phyloP scores from a whole-genome alignment of 495 filamentous ascomycete species.

The Penicillium odoratum region DNA sequence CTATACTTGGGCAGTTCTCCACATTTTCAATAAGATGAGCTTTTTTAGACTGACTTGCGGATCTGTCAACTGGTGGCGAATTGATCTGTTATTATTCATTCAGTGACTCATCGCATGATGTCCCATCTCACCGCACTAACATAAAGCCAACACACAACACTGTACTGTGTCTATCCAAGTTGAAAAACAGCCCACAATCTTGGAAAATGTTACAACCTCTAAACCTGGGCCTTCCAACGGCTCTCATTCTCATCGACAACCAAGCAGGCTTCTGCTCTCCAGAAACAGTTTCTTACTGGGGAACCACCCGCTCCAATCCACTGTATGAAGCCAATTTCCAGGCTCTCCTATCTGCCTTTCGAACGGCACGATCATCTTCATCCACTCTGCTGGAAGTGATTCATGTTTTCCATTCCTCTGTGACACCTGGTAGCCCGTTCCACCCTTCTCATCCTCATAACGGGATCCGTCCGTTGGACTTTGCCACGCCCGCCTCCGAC shows the following conservation, averaged over 20 bases:
- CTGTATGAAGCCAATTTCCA: constrained; percentile 45
- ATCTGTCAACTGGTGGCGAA: too few species aligned
- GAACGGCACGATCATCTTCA: constrained; percentile 25
- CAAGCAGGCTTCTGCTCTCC: constrained; percentile 52
- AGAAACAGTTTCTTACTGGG: constrained; percentile 34
- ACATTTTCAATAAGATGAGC: too few species aligned
- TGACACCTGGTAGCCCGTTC: constrained; percentile 29
- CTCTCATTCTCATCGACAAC: constrained; percentile 59
- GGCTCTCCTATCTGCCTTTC: constrained; percentile 43
- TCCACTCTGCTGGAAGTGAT: constrained; percentile 36
- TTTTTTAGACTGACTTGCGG: too few species aligned
- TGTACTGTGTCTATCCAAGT: background rate
- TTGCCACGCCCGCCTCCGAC: constrained; percentile 37
- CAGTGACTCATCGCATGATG: background rate
- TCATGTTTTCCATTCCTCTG: constrained; percentile 49
- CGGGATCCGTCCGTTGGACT: constrained; percentile 37
- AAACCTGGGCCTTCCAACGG: constrained; percentile 38
- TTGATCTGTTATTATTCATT: too few species aligned
- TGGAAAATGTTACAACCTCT: constrained; percentile 15
- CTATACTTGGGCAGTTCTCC: too few species aligned
- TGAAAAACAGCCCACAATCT: background rate
- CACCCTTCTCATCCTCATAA: constrained; percentile 33
- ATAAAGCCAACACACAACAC: too few species aligned
- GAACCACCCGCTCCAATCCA: constrained; percentile 45
- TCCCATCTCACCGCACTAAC: too few species aligned